Evolutionary conservation across 257 asterid genomes (phyloP).

Genomic region (Scutellaria galericulata): DNA sequence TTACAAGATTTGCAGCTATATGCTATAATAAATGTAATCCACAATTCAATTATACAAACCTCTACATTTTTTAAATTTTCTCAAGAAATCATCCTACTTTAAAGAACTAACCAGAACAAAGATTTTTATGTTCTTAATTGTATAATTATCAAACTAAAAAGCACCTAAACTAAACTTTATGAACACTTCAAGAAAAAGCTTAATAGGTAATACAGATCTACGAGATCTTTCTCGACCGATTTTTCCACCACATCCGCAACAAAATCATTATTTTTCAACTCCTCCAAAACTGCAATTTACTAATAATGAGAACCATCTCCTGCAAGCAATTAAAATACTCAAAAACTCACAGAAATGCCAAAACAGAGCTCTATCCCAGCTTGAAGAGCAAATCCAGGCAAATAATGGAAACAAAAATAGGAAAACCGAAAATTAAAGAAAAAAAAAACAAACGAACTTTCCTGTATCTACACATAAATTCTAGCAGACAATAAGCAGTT

Average conservation of each 20-base stretch:
- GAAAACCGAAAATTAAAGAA: neutral
- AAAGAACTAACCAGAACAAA: neutral
- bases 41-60: neutral
- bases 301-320: conserved; percentile 1
- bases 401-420: neutral
- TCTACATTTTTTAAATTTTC: neutral
- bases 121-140: neutral
- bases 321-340: neutral
- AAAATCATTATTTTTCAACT: neutral
- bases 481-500: conserved; percentile 7
- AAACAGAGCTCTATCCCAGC: conserved; percentile 5
- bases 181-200: neutral
- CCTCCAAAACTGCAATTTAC: neutral
- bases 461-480: neutral
- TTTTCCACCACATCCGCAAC: neutral
- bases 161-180: neutral
- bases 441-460: neutral
- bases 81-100: neutral
- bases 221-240: neutral
- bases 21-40: neutral
- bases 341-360: conserved; percentile 1
- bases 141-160: neutral
- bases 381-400: conserved; percentile 26
- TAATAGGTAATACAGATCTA: conserved; percentile 24
- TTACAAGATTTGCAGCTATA: conserved; percentile 14